Evolutionary conservation across 1,139 yeast genomes (phyloP).

Genomic region (Debaryomycetaceae sp.): DNA sequence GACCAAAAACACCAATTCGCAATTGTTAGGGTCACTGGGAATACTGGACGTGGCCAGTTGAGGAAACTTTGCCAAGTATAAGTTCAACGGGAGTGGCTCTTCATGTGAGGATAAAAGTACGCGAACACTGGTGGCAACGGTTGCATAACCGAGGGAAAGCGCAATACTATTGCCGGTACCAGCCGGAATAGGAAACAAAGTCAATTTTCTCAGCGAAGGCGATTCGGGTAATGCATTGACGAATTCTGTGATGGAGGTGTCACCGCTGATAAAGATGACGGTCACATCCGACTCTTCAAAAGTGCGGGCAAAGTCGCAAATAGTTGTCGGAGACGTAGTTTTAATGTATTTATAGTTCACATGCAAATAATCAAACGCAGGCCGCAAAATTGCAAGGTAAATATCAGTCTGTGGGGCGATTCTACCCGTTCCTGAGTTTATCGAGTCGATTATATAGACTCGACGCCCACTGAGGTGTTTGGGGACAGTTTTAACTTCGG

Average conservation of each 20-base stretch:
- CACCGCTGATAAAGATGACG: constrained; percentile 68
- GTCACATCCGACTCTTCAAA: constrained; percentile 17
- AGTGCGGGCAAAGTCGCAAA: constrained; percentile 21
- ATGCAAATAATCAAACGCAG: constrained; percentile 28
- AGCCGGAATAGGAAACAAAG: constrained; percentile 50
- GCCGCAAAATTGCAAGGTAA: constrained; percentile 30
- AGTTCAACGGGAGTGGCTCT: constrained; percentile 29
- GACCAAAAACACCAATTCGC: constrained; percentile 46
- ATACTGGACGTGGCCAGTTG: constrained; percentile 11
- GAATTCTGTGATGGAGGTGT: constrained; percentile 73
- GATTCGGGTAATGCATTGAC: constrained; percentile 36
- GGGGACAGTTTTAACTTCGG: too few species aligned
- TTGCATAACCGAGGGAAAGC: constrained; percentile 40
- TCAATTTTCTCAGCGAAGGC: constrained; percentile 8
- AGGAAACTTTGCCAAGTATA: constrained; percentile 49
- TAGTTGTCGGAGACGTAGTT: constrained; percentile 25
- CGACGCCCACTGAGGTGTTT: not conserved
- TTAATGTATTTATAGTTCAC: constrained; percentile 26
- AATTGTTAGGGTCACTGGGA: constrained; percentile 12
- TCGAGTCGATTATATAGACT: constrained; percentile 37
- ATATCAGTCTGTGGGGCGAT: constrained; percentile 22
- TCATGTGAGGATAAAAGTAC: constrained; percentile 23
- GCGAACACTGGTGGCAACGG: constrained; percentile 28
- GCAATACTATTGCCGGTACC: constrained; percentile 87
- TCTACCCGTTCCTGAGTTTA: constrained; percentile 48